Base-by-base conservation (phyloP, 2,329 filamentous ascomycete species). In the Pestalotiopsis sp. region DNA sequence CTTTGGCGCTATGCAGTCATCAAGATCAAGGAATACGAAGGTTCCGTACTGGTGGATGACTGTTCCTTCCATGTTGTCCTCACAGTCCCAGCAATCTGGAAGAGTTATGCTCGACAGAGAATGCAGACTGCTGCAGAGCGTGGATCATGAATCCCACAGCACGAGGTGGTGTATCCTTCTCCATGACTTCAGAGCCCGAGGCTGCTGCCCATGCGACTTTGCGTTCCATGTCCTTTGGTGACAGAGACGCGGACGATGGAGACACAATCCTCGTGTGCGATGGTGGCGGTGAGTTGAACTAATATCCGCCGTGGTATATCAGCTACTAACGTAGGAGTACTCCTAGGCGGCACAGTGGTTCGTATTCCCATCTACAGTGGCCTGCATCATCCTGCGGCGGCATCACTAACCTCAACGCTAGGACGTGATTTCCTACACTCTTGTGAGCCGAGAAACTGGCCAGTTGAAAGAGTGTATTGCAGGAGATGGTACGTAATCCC, bases 391-490 rank as follows among this genome's bases (percentile, higher is more conserved):
- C 57, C 12, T 27, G 11, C 13, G 57, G 17, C 14, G 45, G 14
- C 57, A 14, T 36, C 31, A 36, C 12, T 60, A 60, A 27, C 5
- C 13, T 9, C 17, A 13, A 36, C 6, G 11, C 38, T 23, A 63
- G 60, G 60, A 39, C n/a, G 60, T 63, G 31, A 63, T 63, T 23
- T 39, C 31, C 17, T 63, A 63, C n/a, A 63, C 36, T 17, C n/a
- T 63, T 63, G 17, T 23, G 4, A 36, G 20, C 11, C 14, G 3
- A 12, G 20, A 63, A 36, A 20, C 60, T 3, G n/a, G 23, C 13
- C 17, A 41, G n/a, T 17, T 63, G 12, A 65, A 20, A 12, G 62
- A 65, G 17, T 49, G 36, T 13, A 17, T 65, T 11, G 38, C 45
- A 20, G 62, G 62, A 14, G 62, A 65, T 23, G 39, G 62, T 65